phyloP scores from a whole-genome alignment of 257 asterid species.

The Pogostemon cablin region DNA sequence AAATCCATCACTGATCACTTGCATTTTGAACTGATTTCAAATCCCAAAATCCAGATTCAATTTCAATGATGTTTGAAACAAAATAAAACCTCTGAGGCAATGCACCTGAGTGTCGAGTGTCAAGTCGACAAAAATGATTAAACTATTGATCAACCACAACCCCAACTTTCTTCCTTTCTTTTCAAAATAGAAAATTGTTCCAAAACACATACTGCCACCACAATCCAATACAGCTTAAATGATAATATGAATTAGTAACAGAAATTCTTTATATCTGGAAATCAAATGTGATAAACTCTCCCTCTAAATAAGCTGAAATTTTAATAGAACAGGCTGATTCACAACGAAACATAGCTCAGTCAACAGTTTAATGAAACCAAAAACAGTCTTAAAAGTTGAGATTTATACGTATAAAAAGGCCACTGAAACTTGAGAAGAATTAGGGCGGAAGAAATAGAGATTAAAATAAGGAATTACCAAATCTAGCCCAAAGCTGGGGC shows the following conservation, averaged over 20 bases:
- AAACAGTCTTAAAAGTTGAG: neutral
- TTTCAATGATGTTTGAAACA: neutral
- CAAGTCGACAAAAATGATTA: neutral
- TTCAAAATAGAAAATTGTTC: neutral
- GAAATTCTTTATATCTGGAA: neutral
- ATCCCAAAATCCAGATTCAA: neutral
- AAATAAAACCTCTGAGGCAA: neutral
- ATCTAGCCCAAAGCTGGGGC: conserved; percentile 99
- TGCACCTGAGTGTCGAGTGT: neutral
- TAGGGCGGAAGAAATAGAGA: conserved; percentile 1
- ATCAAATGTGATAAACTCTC: neutral
- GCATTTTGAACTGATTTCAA: neutral
- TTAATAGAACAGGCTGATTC: neutral
- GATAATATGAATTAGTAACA: neutral
- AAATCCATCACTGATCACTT: neutral
- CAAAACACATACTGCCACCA: neutral
- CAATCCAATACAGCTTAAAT: neutral
- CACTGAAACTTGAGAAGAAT: neutral
- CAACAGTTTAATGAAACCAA: neutral
- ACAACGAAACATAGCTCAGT: conserved; percentile 4
- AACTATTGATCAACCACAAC: neutral
- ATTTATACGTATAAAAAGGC: neutral
- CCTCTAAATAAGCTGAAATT: neutral
- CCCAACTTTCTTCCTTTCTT: neutral
- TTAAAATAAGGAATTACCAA: conserved; percentile 46